Conservation (phyloP, 169 alveolate genomes). For the Cryptosporidium sp. region DNA sequence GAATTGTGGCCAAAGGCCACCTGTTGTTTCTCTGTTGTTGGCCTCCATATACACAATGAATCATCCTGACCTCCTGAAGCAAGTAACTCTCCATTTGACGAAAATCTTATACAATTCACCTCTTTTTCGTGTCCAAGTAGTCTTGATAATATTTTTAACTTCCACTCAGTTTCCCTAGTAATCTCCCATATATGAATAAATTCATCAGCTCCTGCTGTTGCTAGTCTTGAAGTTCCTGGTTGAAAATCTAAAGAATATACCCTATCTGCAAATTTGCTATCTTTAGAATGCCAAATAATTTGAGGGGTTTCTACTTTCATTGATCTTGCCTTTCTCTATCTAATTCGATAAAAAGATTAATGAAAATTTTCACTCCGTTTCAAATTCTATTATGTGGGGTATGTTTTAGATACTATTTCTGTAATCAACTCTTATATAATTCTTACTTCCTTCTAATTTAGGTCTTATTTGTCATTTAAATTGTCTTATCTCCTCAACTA, state of each 20-base stretch:
- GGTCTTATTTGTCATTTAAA: background rate
- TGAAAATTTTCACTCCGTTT: background rate
- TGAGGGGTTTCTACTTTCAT: slow-evolving; percentile 83
- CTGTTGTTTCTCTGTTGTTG: slow-evolving; percentile 59
- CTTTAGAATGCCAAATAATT: slow-evolving; percentile 91
- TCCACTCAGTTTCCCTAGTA: slow-evolving; percentile 82
- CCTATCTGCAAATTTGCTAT: slow-evolving; percentile 89
- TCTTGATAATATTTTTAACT: slow-evolving; percentile 84
- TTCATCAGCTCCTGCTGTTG: slow-evolving; percentile 93
- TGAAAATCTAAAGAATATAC: slow-evolving; percentile 90
- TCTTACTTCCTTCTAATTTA: no score
- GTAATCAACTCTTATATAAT: no score
- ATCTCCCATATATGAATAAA: slow-evolving; percentile 90
- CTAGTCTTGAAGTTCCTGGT: slow-evolving; percentile 84
- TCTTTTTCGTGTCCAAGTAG: slow-evolving; percentile 90
- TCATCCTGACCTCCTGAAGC: slow-evolving; percentile 92
- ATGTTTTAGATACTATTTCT: background rate
- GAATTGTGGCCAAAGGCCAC: slow-evolving; percentile 59
- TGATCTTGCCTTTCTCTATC: background rate
- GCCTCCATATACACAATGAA: slow-evolving; percentile 74
- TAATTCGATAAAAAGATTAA: background rate
- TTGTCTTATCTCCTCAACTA: background rate
- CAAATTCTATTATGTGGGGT: slow-evolving; percentile 14
- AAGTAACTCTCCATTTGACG: slow-evolving; percentile 84
- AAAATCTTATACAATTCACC: slow-evolving; percentile 89